Percentiles rank a stretch among this genome's conserved stretches.
These are phyloP conservation scores for Blastobotrys americana DNA, from an alignment of 805 yeast species.

Conservation along the genomic window DNA sequence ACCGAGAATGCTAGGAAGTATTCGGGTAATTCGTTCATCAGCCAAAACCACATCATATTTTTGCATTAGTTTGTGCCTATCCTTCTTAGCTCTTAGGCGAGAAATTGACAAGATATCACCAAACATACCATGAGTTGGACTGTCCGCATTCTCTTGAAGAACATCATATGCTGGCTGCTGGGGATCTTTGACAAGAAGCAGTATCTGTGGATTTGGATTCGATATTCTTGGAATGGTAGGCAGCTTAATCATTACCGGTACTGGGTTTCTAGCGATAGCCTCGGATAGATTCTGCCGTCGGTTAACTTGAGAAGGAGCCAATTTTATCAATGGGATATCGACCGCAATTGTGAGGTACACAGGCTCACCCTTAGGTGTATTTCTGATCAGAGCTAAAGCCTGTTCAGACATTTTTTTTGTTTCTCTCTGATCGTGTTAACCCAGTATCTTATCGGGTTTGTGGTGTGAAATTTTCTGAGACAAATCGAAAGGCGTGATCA, in stretches of 20 bases:
- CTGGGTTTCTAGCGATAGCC: constrained; percentile 1
- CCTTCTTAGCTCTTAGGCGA: constrained; percentile 38
- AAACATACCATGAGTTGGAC: constrained; percentile 55
- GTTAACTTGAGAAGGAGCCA: background rate
- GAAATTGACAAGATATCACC: constrained; percentile 52
- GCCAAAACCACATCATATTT: constrained; percentile 51
- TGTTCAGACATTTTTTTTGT: constrained; percentile 16
- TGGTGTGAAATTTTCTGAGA: too few relatives aligned
- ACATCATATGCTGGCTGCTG: constrained; percentile 47
- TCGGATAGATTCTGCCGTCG: background rate
- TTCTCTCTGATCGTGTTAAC: too few relatives aligned
- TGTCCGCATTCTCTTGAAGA: constrained; percentile 38
- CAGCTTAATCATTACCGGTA: constrained; percentile 17
- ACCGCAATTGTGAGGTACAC: background rate
- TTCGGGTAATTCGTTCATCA: constrained; percentile 59
- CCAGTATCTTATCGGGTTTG: too few relatives aligned
- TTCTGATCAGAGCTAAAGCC: constrained; percentile 1
- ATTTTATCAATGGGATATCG: background rate
- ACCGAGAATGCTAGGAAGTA: constrained; percentile 53
- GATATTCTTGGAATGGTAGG: constrained; percentile 18
- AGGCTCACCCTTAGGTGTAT: background rate
- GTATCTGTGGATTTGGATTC: constrained; percentile 13
- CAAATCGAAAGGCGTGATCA: too few relatives aligned
- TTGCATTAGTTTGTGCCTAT: constrained; percentile 43
- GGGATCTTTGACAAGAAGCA: constrained; percentile 67